Conservation (phyloP, 75 land plant species). For the Pinus taeda region DNA sequence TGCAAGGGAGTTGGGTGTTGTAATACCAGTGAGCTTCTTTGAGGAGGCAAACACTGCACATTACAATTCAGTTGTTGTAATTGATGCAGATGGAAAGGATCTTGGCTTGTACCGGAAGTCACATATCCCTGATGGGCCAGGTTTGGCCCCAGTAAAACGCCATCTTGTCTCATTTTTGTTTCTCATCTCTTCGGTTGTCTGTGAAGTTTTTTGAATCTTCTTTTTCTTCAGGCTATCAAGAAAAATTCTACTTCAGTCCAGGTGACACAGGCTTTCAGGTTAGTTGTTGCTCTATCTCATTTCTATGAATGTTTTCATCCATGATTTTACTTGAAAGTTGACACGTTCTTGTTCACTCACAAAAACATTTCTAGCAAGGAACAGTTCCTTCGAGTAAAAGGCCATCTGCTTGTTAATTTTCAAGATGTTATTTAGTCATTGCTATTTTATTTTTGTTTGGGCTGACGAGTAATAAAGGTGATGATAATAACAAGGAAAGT, state of each 20-base stretch:
- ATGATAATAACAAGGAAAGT: not conserved
- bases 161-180: not conserved
- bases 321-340: not conserved
- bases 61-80: conserved; percentile 85
- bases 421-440: not conserved
- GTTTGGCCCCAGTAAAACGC: conserved; percentile 15
- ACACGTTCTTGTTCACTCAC: not conserved
- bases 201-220: not conserved
- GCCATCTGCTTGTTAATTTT: not conserved
- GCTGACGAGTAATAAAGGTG: not conserved
- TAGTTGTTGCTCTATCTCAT: not conserved
- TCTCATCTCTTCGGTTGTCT: not conserved
- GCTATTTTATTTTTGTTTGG: not conserved
- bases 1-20: conserved; percentile 93
- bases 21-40: conserved; percentile 96
- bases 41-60: conserved; percentile 99
- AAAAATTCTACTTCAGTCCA: conserved; percentile 94
- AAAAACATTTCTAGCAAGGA: not conserved
- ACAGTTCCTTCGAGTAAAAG: not conserved
- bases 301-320: not conserved
- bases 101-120: conserved; percentile 92
- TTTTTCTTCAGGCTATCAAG: conserved; percentile 77
- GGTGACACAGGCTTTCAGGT: conserved; percentile 99
- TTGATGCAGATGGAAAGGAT: conserved; percentile 96
- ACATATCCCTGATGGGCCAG: conserved; percentile 98